Base-by-base conservation (phyloP, 2,329 filamentous ascomycete species). In the Sclerotinia glacialis region DNA sequence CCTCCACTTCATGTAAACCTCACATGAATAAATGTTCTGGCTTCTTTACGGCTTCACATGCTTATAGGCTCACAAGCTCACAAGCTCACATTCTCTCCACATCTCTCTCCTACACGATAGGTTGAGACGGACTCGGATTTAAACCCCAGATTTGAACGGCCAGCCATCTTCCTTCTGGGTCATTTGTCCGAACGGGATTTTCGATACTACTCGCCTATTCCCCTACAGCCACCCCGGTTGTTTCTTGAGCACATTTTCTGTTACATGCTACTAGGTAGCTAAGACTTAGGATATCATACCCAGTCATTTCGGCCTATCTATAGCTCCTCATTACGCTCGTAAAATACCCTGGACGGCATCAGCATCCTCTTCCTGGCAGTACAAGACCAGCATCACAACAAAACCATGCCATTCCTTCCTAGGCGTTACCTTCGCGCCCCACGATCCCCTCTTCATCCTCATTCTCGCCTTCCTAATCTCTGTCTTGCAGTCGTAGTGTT, bases 391-490 rank as follows among this genome's bases (percentile, higher is more conserved):
- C n/a, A 60, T 49, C 58, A 37, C 37, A 64, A 23, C 28, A 16
- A 23, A 50, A 63, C 34, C 47, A 63, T 63, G 60, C 42, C 37
- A 31, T 54, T 65, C 34, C 54, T 52, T 61, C 58, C 56, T 9
- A 46, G 28, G 23, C 58, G 64, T 23, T 66, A 63, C 9, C 28
- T 63, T 26, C 64, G 58, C 37, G 31, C 64, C 55, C 56, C 37
- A 34, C 64, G 64, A 50, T 62, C 56, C 14, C 40, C 26, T 42
- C 50, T 60, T n/a, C 53, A 40, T 59, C n/a, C 53, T n/a, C 53
- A 37, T 16, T 66, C 56, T 6, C 55, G 56, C 28, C 9, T 66
- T n/a, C n/a, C 46, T 26, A 61, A 54, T 40, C 12, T 47, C 21
- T 37, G 44, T 26, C 47, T 66, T 34, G 26, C 42, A 6, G 23